Evolutionary conservation across 1,284 basidiomycete species (phyloP).

Genomic region (Laetiporus sulphureus): DNA sequence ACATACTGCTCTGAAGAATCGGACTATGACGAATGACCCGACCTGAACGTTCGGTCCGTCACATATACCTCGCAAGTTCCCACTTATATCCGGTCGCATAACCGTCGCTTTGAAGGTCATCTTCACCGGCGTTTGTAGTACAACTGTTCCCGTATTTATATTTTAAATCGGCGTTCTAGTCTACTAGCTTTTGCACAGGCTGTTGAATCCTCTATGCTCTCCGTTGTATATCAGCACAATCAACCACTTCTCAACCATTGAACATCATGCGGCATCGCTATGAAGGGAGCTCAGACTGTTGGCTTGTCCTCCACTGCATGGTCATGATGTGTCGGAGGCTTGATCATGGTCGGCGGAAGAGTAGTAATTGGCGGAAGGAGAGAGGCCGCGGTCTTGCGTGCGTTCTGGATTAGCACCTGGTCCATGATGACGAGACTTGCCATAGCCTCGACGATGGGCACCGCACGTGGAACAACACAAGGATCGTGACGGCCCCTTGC

Average conservation of each 20-base stretch:
- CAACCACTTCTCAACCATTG: neutral
- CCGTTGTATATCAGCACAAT: neutral
- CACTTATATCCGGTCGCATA: slow-evolving; percentile 3
- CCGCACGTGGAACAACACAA: slow-evolving; percentile 95
- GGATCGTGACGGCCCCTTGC: slow-evolving; percentile 95
- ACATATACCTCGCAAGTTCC: slow-evolving; percentile 5
- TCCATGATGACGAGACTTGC: slow-evolving; percentile 95
- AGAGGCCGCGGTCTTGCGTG: slow-evolving; percentile 60
- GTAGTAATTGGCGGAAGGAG: slow-evolving; percentile 75
- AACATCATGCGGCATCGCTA: neutral
- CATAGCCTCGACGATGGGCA: slow-evolving; percentile 99
- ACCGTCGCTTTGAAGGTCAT: too few species aligned
- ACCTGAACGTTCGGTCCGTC: too few species aligned
- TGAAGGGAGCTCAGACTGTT: too few species aligned
- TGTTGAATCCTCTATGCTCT: slow-evolving; percentile 7
- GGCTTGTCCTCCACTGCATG: slow-evolving; percentile 4
- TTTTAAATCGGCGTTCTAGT: too few species aligned
- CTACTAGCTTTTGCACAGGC: neutral
- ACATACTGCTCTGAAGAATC: slow-evolving; percentile 30
- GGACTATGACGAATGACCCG: slow-evolving; percentile 26
- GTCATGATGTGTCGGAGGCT: too few species aligned
- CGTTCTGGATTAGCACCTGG: slow-evolving; percentile 80
- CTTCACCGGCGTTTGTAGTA: too few species aligned
- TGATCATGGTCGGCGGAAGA: slow-evolving; percentile 82
- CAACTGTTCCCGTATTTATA: too few species aligned